Base-by-base conservation (phyloP, 2,329 filamentous ascomycete species). In the Colletotrichum aenigma region DNA sequence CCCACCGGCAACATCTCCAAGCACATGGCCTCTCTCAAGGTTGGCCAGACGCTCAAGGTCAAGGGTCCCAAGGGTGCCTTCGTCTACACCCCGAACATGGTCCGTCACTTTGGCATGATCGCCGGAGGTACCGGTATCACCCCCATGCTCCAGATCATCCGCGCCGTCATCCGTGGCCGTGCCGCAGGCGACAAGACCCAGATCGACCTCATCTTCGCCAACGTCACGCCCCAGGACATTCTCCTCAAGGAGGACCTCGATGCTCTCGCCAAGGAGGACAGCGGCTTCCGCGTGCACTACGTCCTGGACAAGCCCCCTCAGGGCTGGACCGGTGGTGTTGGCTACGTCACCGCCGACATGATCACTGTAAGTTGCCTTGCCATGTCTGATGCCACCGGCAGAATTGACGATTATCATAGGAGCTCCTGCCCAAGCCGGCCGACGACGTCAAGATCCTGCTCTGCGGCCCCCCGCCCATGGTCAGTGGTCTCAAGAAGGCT, bases 71-170 rank as follows among this genome's bases (percentile, higher is more conserved):
- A 98, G 91, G 97, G 97, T 80, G 96, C 96, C 81, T 98, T 99
- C 90, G 95, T 98, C 78, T 99, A 99, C 88, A 95, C 94, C 21
- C 96, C 96, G 81, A 98, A 98, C 90, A 96, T 99, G 94, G 95
- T 96, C 81, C 93, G 95, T 78, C 95, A 95, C 86, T 98, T 99
- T 80, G 97, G 96, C 83, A 99, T 99, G 97, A 95, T 99, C 83
- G 96, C 97, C 78, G 97, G 97, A 79, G 97, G 97, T 79, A 98
- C 97, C 38, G 97, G 97, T 80, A 98, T 99, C 85, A 98, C 97
- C 12, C 97, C 97, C 76, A 99, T 99, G 97, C 91, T 98, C 78
- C 97, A 99, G 89, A 93, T 99, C 81, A 93, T 98, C 84, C 94
- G 96, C 81, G 97, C 96, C 75, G 96, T 98, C 80, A 91, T 96